Percentiles rank a stretch among this genome's conserved stretches.
Evolutionary conservation across 345 rosid genomes (phyloP).

Genomic region (Hevea brasiliensis): DNA sequence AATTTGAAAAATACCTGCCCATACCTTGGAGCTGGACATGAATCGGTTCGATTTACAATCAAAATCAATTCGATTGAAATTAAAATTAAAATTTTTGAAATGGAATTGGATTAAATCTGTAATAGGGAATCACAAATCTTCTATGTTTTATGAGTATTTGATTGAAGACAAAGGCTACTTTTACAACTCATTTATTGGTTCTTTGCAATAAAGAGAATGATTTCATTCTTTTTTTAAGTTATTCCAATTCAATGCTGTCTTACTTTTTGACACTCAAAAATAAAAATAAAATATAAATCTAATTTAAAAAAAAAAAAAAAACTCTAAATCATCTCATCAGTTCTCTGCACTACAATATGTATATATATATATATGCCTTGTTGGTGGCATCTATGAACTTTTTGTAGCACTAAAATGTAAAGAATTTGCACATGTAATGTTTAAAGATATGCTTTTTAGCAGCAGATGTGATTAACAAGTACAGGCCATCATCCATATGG

Average conservation of each 20-base stretch:
- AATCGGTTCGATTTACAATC: too few species aligned
- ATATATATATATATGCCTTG: too few species aligned
- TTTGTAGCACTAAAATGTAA: not conserved
- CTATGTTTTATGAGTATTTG: not conserved
- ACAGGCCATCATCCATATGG: not conserved
- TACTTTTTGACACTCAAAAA: not conserved
- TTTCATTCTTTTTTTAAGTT: not conserved
- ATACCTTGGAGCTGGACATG: too few species aligned
- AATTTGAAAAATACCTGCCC: not conserved
- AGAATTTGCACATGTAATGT: conserved; percentile 11
- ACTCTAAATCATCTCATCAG: not conserved
- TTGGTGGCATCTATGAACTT: not conserved
- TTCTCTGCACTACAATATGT: not conserved
- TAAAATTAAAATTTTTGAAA: too few species aligned
- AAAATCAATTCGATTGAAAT: too few species aligned
- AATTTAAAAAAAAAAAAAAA: too few species aligned
- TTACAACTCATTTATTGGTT: conserved; percentile 16
- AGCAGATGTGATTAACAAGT: conserved; percentile 1
- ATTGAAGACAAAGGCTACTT: conserved; percentile 20
- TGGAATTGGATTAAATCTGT: too few species aligned
- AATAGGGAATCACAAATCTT: conserved; percentile 18
- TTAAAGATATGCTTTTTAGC: not conserved
- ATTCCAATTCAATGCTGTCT: conserved; percentile 6
- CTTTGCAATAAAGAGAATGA: not conserved
- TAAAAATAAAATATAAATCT: too few species aligned